These are phyloP conservation scores for Fusarium protoensiforme DNA, from an alignment of 2,329 filamentous ascomycete genomes.

Conservation along the genomic window DNA sequence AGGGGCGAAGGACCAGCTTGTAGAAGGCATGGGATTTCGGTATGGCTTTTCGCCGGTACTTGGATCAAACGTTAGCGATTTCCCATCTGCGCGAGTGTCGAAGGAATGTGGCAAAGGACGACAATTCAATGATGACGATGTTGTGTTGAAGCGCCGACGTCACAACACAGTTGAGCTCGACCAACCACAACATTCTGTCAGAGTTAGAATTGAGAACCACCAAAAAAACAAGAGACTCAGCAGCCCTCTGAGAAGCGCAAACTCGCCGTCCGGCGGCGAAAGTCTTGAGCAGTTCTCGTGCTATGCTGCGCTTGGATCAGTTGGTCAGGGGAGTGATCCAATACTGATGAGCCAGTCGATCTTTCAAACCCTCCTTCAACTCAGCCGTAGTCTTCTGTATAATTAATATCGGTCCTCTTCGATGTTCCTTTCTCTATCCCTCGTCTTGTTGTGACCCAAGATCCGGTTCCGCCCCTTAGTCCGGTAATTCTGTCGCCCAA, in stretches of 20 bases:
- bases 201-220: background rate
- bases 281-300: background rate
- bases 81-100: background rate
- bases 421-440: background rate
- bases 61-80: background rate
- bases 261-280: accelerated
- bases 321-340: background rate
- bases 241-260: background rate
- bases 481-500: background rate
- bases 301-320: background rate
- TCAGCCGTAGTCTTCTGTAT: background rate
- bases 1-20: background rate
- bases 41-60: background rate
- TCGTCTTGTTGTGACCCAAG: background rate
- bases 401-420: too few relatives aligned
- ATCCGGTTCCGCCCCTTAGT: background rate
- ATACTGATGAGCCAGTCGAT: background rate
- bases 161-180: background rate
- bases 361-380: background rate
- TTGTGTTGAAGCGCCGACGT: background rate
- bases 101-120: slow-evolving; percentile 10
- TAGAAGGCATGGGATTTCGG: background rate
- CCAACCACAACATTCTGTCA: background rate
- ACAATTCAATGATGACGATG: slow-evolving; percentile 7
- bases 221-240: background rate